These are phyloP conservation scores for Ceratobasidium sp. DNA, from an alignment of 1,284 basidiomycete species.

Conservation along the genomic window DNA sequence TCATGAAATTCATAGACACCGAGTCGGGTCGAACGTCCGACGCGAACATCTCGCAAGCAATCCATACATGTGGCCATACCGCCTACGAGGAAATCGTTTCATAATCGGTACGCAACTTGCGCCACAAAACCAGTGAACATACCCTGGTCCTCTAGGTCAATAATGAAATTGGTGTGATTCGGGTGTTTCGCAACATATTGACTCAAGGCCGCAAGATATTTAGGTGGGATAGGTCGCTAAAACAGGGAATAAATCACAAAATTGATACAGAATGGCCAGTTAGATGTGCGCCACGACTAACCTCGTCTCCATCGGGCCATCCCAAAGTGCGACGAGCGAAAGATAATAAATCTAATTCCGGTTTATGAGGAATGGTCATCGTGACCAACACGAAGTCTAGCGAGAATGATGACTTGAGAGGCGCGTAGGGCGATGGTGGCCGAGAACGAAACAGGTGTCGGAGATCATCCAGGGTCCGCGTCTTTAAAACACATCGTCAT, in stretches of 20 bases:
- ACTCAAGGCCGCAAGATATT: slow-evolving; percentile 39
- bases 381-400: not conserved
- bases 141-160: slow-evolving; percentile 43
- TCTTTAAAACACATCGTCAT: not conserved
- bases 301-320: slow-evolving; percentile 37
- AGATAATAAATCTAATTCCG: not conserved
- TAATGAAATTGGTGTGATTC: slow-evolving; percentile 43
- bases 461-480: slow-evolving; percentile 34
- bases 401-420: not conserved
- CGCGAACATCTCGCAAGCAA: slow-evolving; percentile 18
- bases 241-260: not conserved
- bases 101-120: not conserved
- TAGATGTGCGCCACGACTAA: slow-evolving; percentile 39
- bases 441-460: not conserved
- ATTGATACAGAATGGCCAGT: not conserved
- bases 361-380: not conserved
- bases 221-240: slow-evolving; percentile 19
- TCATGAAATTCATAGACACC: slow-evolving; percentile 31
- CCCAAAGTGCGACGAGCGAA: slow-evolving; percentile 45
- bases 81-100: not conserved
- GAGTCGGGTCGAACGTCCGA: slow-evolving; percentile 27
- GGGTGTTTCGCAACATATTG: slow-evolving; percentile 40
- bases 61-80: slow-evolving; percentile 35
- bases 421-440: not conserved
- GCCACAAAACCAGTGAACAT: slow-evolving; percentile 22